Conservation (phyloP, 1,139 yeast species). For the Sugiyamaella japonica region DNA sequence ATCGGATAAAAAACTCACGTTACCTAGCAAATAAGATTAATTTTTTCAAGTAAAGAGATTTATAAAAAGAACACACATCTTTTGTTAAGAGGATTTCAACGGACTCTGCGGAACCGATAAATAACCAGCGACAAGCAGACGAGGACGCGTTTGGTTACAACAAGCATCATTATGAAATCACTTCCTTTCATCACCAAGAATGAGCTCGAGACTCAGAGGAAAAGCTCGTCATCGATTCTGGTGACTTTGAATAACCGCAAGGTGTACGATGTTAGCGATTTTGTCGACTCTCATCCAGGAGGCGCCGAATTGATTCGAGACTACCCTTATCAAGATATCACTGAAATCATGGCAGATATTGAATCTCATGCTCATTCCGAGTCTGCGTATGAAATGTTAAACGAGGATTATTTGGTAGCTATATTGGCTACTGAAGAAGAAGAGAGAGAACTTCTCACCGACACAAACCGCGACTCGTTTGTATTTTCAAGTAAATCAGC, state of each 20-base stretch:
- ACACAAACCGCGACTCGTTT: slow-evolving; percentile 33
- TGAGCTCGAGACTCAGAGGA: slow-evolving; percentile 25
- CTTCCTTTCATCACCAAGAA: slow-evolving; percentile 31
- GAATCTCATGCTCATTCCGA: slow-evolving; percentile 76
- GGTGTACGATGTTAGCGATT: slow-evolving; percentile 77
- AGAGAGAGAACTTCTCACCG: slow-evolving; percentile 51
- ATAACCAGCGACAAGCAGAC: too few relatives aligned
- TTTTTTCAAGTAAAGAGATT: too few relatives aligned
- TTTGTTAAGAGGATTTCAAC: too few relatives aligned
- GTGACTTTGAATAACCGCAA: slow-evolving; percentile 75
- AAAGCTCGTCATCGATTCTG: slow-evolving; percentile 22
- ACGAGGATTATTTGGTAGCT: slow-evolving; percentile 67
- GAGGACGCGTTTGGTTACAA: too few relatives aligned
- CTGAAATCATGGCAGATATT: slow-evolving; percentile 71
- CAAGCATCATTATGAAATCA: neutral
- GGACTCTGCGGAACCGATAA: too few relatives aligned
- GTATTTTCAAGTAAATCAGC: slow-evolving; percentile 17
- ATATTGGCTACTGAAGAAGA: slow-evolving; percentile 64
- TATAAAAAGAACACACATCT: too few relatives aligned
- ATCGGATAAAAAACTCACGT: neutral
- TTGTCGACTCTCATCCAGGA: slow-evolving; percentile 84
- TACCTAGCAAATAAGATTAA: neutral
- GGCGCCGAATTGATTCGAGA: slow-evolving; percentile 75
- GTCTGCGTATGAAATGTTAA: slow-evolving; percentile 83
- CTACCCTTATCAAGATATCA: slow-evolving; percentile 81